A percentile compares a stretch with the other conserved stretches of the same genome.
Conservation (phyloP, 2,329 filamentous ascomycete species). For the Neurospora sp. region DNA sequence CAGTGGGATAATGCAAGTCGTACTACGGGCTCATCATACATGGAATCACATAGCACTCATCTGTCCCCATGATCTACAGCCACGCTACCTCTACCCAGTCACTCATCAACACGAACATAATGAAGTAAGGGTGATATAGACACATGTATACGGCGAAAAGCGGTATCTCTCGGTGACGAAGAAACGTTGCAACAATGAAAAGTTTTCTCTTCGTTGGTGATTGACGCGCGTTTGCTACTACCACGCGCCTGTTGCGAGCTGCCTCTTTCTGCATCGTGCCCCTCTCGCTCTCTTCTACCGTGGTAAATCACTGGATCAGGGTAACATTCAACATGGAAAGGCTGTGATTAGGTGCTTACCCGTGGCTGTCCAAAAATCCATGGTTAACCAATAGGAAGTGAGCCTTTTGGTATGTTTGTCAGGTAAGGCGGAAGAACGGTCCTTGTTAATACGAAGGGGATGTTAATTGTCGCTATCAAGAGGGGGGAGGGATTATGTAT, state of each 20-base stretch:
- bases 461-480: background rate
- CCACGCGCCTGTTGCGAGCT: background rate
- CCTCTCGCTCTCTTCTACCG: background rate
- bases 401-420: background rate
- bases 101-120: background rate
- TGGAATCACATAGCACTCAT: background rate
- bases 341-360: background rate
- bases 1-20: background rate
- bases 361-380: background rate
- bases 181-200: background rate
- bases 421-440: background rate
- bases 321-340: background rate
- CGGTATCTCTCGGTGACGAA: background rate
- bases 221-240: background rate
- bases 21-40: background rate
- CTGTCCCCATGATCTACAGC: background rate
- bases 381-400: background rate
- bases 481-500: background rate
- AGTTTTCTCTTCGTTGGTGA: background rate
- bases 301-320: background rate
- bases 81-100: background rate
- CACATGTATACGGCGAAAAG: background rate
- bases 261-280: background rate
- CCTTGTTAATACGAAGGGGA: background rate
- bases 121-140: background rate